These are phyloP conservation scores for Patellifolia procumbens DNA, from an alignment of 179 eudicot species.

Conservation along the genomic window DNA sequence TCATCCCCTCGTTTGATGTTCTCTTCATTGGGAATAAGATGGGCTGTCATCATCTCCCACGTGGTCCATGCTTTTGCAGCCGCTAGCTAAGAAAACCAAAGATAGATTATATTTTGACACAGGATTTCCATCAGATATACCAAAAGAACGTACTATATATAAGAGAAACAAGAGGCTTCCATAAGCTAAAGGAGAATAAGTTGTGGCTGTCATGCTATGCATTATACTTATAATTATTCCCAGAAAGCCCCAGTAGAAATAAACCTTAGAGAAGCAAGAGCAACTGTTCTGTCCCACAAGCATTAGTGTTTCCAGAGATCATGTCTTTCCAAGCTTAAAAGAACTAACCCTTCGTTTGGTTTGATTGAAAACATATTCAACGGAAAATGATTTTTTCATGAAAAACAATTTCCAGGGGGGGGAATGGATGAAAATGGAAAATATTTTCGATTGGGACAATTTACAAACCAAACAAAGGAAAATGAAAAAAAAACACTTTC, in stretches of 20 bases:
- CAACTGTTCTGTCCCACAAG: background rate
- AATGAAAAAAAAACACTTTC: no score
- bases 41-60: slow-evolving; percentile 98
- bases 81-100: slow-evolving; percentile 50
- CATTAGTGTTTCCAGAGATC: background rate
- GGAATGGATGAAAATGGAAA: no score
- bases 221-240: background rate
- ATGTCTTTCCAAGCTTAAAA: background rate
- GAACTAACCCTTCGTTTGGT: no score
- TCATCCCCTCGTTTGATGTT: slow-evolving; percentile 79
- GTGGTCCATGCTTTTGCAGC: slow-evolving; percentile 98
- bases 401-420: no score
- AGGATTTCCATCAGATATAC: background rate
- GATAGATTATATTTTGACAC: background rate
- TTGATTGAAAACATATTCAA: no score
- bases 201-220: background rate
- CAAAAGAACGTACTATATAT: background rate
- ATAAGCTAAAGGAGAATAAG: background rate
- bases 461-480: no score
- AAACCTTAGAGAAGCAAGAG: background rate
- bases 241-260: background rate
- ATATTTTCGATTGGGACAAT: no score
- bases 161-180: background rate
- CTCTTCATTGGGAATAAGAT: slow-evolving; percentile 78
- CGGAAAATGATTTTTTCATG: no score